Conservation (phyloP, 164 flowering plant species). For the Echeveria elegans region DNA sequence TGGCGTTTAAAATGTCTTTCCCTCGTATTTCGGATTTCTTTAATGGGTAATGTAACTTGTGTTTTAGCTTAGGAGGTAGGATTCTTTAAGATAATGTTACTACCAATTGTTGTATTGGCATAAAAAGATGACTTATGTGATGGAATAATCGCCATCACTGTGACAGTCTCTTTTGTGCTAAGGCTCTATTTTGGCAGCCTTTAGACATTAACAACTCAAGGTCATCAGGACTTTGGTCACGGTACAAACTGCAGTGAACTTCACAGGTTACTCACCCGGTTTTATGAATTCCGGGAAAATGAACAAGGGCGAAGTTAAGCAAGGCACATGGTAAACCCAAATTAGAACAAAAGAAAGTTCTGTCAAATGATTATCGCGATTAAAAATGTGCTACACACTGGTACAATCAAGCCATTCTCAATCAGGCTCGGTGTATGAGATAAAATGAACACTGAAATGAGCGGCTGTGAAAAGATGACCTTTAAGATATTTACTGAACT, state of each 20-base stretch:
- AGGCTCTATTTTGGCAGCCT: background rate
- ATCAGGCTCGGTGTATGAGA: no score
- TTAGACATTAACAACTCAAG: background rate
- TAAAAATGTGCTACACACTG: no score
- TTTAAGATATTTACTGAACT: no score
- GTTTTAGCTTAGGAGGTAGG: background rate
- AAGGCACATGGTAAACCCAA: no score
- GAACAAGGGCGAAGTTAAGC: no score
- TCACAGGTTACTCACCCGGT: no score
- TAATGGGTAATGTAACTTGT: background rate
- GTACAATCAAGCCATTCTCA: no score
- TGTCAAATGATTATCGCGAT: no score
- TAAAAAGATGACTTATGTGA: background rate
- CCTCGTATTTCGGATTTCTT: background rate
- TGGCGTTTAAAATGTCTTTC: background rate
- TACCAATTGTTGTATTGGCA: background rate
- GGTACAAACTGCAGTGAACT: background rate
- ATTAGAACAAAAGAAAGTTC: no score
- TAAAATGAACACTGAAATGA: no score
- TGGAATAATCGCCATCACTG: conserved; percentile 2
- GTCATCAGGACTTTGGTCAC: background rate
- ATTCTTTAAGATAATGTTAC: background rate
- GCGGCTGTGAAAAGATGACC: no score
- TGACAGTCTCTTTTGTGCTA: background rate
- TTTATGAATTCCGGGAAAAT: no score